Evolutionary conservation across 257 asterid species (phyloP).

Genomic region (Solanum piurae): DNA sequence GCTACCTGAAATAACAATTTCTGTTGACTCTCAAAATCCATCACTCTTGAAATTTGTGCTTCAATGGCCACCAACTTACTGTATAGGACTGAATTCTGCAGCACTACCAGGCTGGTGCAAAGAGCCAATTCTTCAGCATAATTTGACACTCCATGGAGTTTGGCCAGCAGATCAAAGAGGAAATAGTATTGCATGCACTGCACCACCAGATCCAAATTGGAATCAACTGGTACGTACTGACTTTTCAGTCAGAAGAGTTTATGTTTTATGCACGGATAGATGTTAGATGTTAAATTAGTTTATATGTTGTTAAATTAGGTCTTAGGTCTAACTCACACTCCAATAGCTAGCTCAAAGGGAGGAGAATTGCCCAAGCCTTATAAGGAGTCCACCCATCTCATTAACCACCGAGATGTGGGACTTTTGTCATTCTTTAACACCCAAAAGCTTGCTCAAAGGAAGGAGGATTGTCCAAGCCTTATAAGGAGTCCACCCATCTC

Average conservation of each 20-base stretch:
- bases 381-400: too few species aligned
- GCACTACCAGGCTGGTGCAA: background rate
- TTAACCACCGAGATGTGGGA: too few species aligned
- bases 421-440: too few species aligned
- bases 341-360: too few species aligned
- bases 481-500: too few species aligned
- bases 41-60: background rate
- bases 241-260: background rate
- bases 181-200: background rate
- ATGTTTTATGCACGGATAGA: too few species aligned
- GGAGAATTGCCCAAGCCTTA: too few species aligned
- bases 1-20: background rate
- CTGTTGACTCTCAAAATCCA: background rate
- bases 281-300: too few species aligned
- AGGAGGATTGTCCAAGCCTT: too few species aligned
- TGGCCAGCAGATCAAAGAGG: background rate
- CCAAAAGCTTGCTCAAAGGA: too few species aligned
- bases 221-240: background rate
- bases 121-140: background rate
- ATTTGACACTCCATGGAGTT: background rate
- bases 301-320: too few species aligned
- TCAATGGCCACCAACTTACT: background rate
- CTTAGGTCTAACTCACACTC: too few species aligned
- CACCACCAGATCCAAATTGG: background rate
- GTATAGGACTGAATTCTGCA: background rate